Evolutionary conservation across 163 green algal genomes (phyloP).

Genomic region (Chlamydomonas reinhardtii): DNA sequence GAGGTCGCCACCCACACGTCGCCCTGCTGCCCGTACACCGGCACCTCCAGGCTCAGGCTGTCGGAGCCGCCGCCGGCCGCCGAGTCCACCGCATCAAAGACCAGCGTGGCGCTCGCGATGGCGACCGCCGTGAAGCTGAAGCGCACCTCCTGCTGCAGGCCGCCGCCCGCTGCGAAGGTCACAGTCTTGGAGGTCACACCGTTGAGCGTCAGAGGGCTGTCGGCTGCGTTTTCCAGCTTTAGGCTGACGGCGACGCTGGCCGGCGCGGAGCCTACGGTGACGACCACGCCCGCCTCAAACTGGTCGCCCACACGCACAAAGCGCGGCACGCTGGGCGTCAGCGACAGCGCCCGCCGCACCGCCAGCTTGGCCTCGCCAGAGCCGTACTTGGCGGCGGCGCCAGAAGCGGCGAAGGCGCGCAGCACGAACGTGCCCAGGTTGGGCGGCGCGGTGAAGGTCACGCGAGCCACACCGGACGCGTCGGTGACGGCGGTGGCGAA

Average conservation of each 20-base stretch:
- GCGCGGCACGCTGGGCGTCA: slow-evolving; percentile 67
- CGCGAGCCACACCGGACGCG: slow-evolving; percentile 26
- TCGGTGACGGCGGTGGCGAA: background rate
- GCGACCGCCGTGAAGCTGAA: slow-evolving; percentile 59
- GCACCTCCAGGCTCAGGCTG: slow-evolving; percentile 47
- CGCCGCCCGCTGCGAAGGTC: background rate
- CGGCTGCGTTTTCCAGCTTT: background rate
- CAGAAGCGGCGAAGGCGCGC: slow-evolving; percentile 23
- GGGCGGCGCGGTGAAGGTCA: slow-evolving; percentile 55
- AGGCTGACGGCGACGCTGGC: background rate
- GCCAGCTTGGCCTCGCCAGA: slow-evolving; percentile 59
- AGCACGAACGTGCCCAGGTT: slow-evolving; percentile 68
- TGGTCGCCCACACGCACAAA: slow-evolving; percentile 66
- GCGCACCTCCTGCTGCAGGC: slow-evolving; percentile 10
- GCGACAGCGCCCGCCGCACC: slow-evolving; percentile 68
- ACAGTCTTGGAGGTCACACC: too few species aligned
- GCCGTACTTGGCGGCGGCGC: slow-evolving; percentile 52
- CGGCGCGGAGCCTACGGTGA: slow-evolving; percentile 25
- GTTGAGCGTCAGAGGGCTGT: too few species aligned
- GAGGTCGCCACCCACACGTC: slow-evolving; percentile 61
- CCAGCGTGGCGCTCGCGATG: slow-evolving; percentile 52
- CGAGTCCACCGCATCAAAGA: slow-evolving; percentile 39
- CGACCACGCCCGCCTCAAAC: slow-evolving; percentile 62
- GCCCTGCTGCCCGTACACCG: slow-evolving; percentile 55
- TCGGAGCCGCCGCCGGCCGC: background rate